Conservation (phyloP, 371 early-diverging fungal genomes). For the Saksenaea vasiformis region DNA sequence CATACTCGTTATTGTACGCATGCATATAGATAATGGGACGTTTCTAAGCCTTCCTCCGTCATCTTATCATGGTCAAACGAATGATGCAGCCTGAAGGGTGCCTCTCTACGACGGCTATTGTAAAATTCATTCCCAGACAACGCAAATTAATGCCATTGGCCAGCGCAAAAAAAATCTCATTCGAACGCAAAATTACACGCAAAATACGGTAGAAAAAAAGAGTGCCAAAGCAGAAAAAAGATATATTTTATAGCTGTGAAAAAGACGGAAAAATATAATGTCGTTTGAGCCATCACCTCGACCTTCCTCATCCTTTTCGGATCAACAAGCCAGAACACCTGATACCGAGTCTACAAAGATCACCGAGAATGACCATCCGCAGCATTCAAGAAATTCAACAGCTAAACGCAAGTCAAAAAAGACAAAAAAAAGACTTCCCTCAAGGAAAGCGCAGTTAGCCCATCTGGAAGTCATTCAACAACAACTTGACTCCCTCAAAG, state of each 20-base stretch:
- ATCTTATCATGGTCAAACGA: too few species aligned
- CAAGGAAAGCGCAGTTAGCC: constrained; percentile 13
- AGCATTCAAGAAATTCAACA: not conserved
- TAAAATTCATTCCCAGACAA: too few species aligned
- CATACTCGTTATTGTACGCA: too few species aligned
- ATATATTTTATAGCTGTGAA: not conserved
- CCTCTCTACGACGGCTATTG: too few species aligned
- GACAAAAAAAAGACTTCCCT: constrained; percentile 5
- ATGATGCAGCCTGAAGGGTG: too few species aligned
- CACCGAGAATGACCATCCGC: not conserved
- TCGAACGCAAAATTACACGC: too few species aligned
- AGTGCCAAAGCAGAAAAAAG: not conserved
- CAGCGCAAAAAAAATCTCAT: too few species aligned
- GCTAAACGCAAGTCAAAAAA: constrained; percentile 9
- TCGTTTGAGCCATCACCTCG: not conserved
- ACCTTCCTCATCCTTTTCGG: not conserved
- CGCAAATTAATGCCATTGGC: too few species aligned
- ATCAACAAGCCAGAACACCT: not conserved
- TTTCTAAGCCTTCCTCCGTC: too few species aligned
- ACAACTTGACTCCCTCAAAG: constrained; percentile 23
- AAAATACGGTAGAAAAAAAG: not conserved
- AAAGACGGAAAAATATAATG: not conserved
- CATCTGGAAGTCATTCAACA: constrained; percentile 27
- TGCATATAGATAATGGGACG: too few species aligned
- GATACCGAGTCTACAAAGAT: constrained; percentile 1